phyloP scores from a whole-genome alignment of 306 rosid genomes.

The Hippophae rhamnoides region DNA sequence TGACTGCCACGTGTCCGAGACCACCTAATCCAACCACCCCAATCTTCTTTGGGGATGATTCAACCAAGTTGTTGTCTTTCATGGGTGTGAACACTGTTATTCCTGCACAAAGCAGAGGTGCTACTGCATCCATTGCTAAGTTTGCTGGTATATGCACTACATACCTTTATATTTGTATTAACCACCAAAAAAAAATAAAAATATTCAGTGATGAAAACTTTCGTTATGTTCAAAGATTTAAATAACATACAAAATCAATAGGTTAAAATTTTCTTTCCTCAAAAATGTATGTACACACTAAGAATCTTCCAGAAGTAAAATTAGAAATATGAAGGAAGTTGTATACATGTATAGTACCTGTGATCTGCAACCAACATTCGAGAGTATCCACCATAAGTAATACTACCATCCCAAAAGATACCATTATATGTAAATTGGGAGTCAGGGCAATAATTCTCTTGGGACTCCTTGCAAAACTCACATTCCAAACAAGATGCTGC shows the following conservation, averaged over 20 bases:
- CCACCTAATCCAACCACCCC: conserved; percentile 8
- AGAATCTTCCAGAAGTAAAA: too few species aligned
- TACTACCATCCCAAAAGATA: not conserved
- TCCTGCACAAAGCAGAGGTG: conserved; percentile 6
- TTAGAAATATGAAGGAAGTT: too few species aligned
- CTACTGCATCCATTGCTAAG: not conserved
- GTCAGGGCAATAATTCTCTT: not conserved
- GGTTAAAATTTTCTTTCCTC: too few species aligned
- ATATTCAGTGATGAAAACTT: too few species aligned
- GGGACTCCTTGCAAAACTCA: not conserved
- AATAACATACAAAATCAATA: too few species aligned
- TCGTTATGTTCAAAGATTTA: too few species aligned
- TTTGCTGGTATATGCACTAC: not conserved
- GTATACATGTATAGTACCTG: not conserved
- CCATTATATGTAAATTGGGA: not conserved
- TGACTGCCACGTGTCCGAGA: not conserved
- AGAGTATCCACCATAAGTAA: conserved; percentile 1
- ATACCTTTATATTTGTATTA: too few species aligned
- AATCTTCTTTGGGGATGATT: not conserved
- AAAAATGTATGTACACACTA: too few species aligned
- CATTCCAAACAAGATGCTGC: conserved; percentile 7
- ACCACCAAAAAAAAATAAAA: too few species aligned
- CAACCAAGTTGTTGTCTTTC: not conserved
- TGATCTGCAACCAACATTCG: not conserved
- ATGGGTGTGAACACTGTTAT: conserved; percentile 11